Percentiles rank a stretch among this genome's conserved stretches.
phyloP scores from a whole-genome alignment of 352 stramenopile genomes.

The Pilasporangium apinafurcum region DNA sequence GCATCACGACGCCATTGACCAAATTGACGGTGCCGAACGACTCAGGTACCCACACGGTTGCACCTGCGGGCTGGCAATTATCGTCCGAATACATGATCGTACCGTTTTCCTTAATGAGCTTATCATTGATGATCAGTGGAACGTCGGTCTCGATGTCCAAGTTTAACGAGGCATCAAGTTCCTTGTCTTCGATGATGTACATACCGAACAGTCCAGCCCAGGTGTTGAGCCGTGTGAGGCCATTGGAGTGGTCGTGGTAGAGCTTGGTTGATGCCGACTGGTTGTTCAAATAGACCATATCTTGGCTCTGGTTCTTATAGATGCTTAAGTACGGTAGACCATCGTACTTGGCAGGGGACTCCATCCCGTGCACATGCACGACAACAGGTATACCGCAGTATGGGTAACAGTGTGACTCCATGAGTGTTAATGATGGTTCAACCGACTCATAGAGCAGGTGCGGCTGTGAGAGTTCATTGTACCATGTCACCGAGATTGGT shows the following conservation, averaged over 20 bases:
- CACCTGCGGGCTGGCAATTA: conserved; percentile 24
- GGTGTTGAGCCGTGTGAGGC: conserved; percentile 47
- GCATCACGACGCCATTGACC: conserved; percentile 32
- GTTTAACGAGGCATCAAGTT: conserved; percentile 35
- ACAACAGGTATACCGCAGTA: conserved; percentile 51
- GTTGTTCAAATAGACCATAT: conserved; percentile 47
- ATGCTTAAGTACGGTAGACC: conserved; percentile 37
- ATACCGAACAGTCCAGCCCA: conserved; percentile 45
- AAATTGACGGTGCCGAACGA: conserved; percentile 28
- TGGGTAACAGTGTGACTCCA: conserved; percentile 40
- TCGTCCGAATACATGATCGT: conserved; percentile 47
- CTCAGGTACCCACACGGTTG: conserved; percentile 43
- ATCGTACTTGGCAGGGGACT: conserved; percentile 38
- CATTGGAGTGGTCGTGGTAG: conserved; percentile 54
- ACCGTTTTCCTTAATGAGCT: conserved; percentile 29
- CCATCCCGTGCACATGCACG: conserved; percentile 44
- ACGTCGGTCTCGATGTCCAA: conserved; percentile 48
- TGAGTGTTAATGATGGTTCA: conserved; percentile 18
- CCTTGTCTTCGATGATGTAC: conserved; percentile 43
- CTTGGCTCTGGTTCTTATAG: conserved; percentile 47
- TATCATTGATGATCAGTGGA: conserved; percentile 33
- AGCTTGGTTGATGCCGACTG: conserved; percentile 49
- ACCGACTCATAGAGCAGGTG: conserved; percentile 35
- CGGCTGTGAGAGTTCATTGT: conserved; percentile 24
- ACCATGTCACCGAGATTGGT: conserved; percentile 30